Percentiles rank a stretch among this genome's conserved stretches.
phyloP scores from a whole-genome alignment of 2,329 filamentous ascomycete genomes.

The Aureobasidium sp. region DNA sequence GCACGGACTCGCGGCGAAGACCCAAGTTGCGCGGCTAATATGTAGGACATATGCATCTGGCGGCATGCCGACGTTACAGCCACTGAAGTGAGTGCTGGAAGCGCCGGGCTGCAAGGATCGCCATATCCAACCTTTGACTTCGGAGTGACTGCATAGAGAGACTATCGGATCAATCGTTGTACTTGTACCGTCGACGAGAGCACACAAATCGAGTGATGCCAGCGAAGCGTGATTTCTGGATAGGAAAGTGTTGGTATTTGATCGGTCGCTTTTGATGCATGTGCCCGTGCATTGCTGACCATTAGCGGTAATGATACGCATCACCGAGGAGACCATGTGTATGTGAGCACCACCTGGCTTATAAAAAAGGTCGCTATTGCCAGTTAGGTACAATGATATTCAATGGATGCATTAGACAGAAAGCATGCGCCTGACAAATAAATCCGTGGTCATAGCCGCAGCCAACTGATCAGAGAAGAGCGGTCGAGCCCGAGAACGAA shows the following conservation, averaged over 20 bases:
- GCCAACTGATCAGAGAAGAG: neutral
- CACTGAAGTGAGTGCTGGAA: neutral
- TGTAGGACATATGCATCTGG: neutral
- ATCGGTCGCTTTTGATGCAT: neutral
- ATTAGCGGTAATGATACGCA: neutral
- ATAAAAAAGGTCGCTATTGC: too few relatives aligned
- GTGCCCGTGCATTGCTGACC: too few relatives aligned
- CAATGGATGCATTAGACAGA: too few relatives aligned
- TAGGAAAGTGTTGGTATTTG: neutral
- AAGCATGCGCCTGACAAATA: too few relatives aligned
- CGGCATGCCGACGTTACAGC: neutral
- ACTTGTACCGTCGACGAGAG: neutral
- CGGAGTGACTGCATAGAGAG: neutral
- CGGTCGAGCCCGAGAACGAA: neutral
- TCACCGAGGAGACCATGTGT: neutral
- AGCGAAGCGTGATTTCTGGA: neutral
- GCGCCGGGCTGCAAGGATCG: constrained; percentile 1
- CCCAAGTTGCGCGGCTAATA: constrained; percentile 1
- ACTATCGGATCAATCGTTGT: neutral
- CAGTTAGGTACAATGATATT: too few relatives aligned
- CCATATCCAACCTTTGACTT: neutral
- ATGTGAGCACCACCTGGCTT: too few relatives aligned
- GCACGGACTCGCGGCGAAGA: neutral
- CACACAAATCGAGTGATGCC: neutral
- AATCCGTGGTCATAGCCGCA: too few relatives aligned